Percentiles rank a stretch among this genome's conserved stretches.
Conservation (phyloP, 192 early-diverging fungal species). For the Jimgerdemannia flammicorona region DNA sequence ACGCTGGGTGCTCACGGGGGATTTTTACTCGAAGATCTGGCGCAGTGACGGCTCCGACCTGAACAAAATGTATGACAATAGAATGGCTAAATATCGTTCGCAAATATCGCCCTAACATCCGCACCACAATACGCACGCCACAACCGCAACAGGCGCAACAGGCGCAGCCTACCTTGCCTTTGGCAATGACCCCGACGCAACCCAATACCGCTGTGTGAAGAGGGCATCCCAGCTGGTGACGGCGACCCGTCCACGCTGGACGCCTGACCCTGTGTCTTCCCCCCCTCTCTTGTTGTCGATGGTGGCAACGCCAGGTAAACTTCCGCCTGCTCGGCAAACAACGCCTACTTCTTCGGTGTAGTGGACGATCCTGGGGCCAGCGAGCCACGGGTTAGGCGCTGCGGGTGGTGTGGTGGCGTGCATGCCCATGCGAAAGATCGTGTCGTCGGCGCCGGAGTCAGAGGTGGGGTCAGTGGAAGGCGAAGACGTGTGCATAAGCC, state of each 20-base stretch:
- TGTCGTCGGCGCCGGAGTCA: neutral
- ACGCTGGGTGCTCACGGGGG: neutral
- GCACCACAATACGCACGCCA: neutral
- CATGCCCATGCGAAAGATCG: neutral
- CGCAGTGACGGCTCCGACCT: constrained; percentile 27
- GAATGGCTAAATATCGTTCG: too few species aligned
- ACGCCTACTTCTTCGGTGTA: neutral
- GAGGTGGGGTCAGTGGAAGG: too few species aligned
- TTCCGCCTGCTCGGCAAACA: too few species aligned
- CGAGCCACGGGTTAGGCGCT: neutral
- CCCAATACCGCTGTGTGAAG: neutral
- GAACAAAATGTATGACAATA: neutral
- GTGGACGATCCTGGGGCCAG: neutral
- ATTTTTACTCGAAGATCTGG: constrained; percentile 36
- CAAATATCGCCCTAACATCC: neutral
- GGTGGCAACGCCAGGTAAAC: neutral
- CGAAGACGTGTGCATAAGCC: too few species aligned
- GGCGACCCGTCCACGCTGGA: neutral
- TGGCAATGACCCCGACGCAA: constrained; percentile 2
- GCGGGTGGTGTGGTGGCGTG: neutral
- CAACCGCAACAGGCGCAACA: too few species aligned
- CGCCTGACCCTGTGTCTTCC: neutral
- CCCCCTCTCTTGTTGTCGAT: neutral
- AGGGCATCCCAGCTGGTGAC: neutral
- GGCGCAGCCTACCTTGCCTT: neutral